Evolutionary conservation across 305 asterid genomes (phyloP).

Genomic region (Fraxinus albicans): DNA sequence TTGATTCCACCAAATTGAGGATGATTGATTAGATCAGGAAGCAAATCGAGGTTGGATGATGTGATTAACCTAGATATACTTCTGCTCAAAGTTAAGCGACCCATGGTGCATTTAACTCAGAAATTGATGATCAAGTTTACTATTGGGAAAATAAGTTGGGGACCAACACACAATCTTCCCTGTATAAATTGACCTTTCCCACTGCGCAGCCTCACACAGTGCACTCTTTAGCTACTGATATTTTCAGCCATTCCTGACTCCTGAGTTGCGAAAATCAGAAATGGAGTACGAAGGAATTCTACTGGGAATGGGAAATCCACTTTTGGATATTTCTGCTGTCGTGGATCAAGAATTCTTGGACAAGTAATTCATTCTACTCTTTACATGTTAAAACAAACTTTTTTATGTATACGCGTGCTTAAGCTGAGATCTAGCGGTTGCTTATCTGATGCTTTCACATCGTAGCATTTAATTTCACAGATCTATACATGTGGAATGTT

Average conservation of each 20-base stretch:
- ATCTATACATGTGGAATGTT: constrained; percentile 24
- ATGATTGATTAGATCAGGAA: not conserved
- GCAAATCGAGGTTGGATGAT: not conserved
- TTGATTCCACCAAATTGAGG: not conserved
- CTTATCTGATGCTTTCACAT: not conserved
- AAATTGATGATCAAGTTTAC: constrained; percentile 16
- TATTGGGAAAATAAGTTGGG: not conserved
- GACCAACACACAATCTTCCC: not conserved
- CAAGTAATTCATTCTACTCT: constrained; percentile 44
- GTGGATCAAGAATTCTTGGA: constrained; percentile 74
- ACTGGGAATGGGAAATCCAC: constrained; percentile 93
- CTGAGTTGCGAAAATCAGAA: constrained; percentile 11
- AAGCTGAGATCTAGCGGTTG: constrained; percentile 32
- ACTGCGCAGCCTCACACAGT: not conserved
- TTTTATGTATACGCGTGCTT: not conserved
- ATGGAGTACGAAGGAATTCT: constrained; percentile 70
- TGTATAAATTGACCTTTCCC: not conserved
- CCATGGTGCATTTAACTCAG: not conserved
- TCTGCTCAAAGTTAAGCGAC: not conserved
- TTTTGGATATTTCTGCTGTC: constrained; percentile 77
- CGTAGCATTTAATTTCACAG: constrained; percentile 18
- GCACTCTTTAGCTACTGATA: not conserved
- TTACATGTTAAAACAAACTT: not conserved
- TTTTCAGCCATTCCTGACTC: not conserved
- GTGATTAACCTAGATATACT: not conserved